Evolutionary conservation across 768 basidiomycete genomes (phyloP), one percentile per base, ranked within the genome.

Genomic region (Trametes maxima): DNA sequence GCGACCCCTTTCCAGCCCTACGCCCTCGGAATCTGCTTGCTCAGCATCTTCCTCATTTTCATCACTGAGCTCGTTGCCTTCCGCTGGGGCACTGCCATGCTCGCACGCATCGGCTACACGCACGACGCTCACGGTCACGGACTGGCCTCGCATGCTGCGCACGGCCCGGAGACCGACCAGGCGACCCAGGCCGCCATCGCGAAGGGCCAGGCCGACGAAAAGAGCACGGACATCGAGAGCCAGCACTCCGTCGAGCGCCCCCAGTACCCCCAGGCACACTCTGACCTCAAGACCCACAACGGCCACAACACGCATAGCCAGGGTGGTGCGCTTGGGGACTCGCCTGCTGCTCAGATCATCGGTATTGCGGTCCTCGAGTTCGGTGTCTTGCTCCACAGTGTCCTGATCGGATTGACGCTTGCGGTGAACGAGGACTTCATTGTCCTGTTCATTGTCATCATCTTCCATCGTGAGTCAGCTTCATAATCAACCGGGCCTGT

Each of bases 351-450:
- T 2, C 94, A 95, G 72, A 74, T 95, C 39, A 80, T 97, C 48
- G 95, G 94, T 14, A 82, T 99, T 48, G 92, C 84, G 36, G 95
- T 98, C 59, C 79, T 99, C 48, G 96, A 99, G 71, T 96, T 97
- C 68, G 96, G 96, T 67, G 93, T 98, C 33, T 73, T 94, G 5
- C 74, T 98, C 35, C 95, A 95, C 70, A 94, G 92, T 73, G 69
- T 94, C 7, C 79, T 96, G 50, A 90, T 97, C 62, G 95, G 95
- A 0, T 77, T 98, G 35, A 95, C 96, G 0, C 83, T 98, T 42
- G 95, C 94, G n/a, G 92, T 95, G n/a, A 86, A 88, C 67, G 75
- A 80, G 4, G 72, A 83, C 37, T 97, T 98, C 77, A 92, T 84
- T 65, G 74, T 89, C 17, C 83, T 99, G n/a, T 94, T 97, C 72